A percentile compares a stretch with the other conserved stretches of the same genome.
Evolutionary conservation across 768 basidiomycete genomes (phyloP).

Genomic region (Glaciozyma antarctica): DNA sequence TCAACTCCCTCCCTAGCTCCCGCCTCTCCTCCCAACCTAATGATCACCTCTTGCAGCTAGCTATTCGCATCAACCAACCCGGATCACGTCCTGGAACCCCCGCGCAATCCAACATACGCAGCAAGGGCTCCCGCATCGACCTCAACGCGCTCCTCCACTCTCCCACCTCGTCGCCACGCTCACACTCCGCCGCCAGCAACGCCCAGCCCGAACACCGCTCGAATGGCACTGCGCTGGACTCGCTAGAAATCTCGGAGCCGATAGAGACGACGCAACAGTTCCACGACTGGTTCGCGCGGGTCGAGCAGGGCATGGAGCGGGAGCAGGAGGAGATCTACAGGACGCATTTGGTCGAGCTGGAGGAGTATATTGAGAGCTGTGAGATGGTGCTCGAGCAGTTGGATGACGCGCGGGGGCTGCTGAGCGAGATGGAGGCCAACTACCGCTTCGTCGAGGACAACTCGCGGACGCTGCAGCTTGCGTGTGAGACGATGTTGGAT

Average conservation of each 20-base stretch:
- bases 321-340: conserved; percentile 90
- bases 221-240: not conserved
- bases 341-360: conserved; percentile 66
- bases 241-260: conserved; percentile 39
- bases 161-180: not conserved
- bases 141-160: not conserved
- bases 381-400: conserved; percentile 63
- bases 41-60: too few species aligned
- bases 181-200: not conserved
- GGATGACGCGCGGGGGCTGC: conserved; percentile 60
- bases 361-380: conserved; percentile 66
- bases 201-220: not conserved
- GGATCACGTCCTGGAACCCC: not conserved
- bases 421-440: conserved; percentile 70
- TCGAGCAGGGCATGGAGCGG: conserved; percentile 82
- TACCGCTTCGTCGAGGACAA: conserved; percentile 85
- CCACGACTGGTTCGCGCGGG: conserved; percentile 87
- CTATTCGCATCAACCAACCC: not conserved
- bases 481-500: conserved; percentile 77
- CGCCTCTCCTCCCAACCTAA: not conserved
- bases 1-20: not conserved
- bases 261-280: conserved; percentile 90
- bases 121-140: not conserved
- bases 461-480: conserved; percentile 80
- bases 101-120: too few species aligned